Conservation (phyloP, 345 rosid genomes). For the Brassica nigra region DNA sequence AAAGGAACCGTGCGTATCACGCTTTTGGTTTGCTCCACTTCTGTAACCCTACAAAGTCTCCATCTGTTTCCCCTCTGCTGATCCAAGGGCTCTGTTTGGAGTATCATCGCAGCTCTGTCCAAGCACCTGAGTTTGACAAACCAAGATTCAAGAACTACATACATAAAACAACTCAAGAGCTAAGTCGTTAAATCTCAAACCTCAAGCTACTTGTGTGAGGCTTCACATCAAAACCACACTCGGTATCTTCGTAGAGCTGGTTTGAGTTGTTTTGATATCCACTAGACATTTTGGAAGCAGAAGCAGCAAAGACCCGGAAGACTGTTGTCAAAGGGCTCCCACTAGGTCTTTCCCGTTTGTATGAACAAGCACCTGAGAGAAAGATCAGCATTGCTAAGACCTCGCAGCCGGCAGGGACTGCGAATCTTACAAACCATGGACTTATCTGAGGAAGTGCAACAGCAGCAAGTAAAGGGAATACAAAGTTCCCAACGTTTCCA, state of each 20-base stretch:
- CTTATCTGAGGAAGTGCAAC: constrained; percentile 37
- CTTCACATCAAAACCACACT: not conserved
- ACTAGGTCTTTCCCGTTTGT: constrained; percentile 22
- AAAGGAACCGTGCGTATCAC: constrained; percentile 37
- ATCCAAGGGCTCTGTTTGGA: constrained; percentile 34
- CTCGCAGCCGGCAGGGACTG: constrained; percentile 43
- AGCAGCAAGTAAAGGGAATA: constrained; percentile 35
- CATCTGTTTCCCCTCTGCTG: constrained; percentile 43
- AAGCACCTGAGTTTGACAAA: constrained; percentile 31
- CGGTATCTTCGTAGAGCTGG: constrained; percentile 35
- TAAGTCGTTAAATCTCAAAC: constrained; percentile 10
- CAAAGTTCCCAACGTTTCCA: constrained; percentile 36
- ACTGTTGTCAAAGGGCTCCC: constrained; percentile 45
- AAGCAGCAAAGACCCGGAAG: constrained; percentile 41
- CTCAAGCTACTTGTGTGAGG: constrained; percentile 37
- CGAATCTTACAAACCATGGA: constrained; percentile 44
- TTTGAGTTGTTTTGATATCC: constrained; percentile 6
- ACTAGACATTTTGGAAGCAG: constrained; percentile 36
- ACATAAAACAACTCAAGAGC: not conserved
- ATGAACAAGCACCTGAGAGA: constrained; percentile 32
- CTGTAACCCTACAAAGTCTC: constrained; percentile 49
- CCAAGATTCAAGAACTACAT: not conserved
- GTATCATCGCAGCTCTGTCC: constrained; percentile 46
- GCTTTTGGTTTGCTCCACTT: constrained; percentile 48
- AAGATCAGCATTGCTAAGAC: constrained; percentile 42